A percentile compares a stretch with the other conserved stretches of the same genome.
These are phyloP conservation scores for Typha latifolia DNA, from an alignment of 176 grass and related monocot genomes.

Conservation along the genomic window DNA sequence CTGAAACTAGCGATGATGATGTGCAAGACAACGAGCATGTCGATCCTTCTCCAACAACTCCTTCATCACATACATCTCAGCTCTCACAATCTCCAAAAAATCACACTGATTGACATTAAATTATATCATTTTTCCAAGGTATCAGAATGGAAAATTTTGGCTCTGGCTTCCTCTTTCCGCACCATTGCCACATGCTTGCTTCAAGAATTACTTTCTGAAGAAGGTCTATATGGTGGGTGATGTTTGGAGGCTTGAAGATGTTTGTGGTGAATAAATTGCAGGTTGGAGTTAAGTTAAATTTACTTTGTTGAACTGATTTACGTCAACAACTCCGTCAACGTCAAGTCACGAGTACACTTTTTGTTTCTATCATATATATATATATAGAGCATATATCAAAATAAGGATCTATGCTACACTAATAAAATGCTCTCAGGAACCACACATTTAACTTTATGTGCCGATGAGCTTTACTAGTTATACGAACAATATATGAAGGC, in stretches of 20 bases:
- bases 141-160: background rate
- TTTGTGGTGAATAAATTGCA: conserved; percentile 8
- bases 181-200: background rate
- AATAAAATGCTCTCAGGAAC: conserved; percentile 1
- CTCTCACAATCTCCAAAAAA: background rate
- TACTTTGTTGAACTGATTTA: background rate
- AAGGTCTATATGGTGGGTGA: background rate
- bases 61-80: background rate
- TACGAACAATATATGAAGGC: background rate
- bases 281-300: background rate
- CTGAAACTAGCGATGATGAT: background rate
- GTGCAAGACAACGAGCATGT: background rate
- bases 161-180: background rate
- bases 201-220: background rate
- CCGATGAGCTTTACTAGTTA: background rate
- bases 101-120: background rate
- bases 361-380: background rate
- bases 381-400: background rate
- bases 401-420: background rate
- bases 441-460: background rate
- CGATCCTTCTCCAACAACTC: background rate
- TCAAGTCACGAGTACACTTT: background rate
- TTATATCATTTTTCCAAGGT: background rate
- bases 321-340: background rate
- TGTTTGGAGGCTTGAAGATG: background rate